Evolutionary conservation across 306 rosid genomes (phyloP).

Genomic region (Ziziphus jujuba): DNA sequence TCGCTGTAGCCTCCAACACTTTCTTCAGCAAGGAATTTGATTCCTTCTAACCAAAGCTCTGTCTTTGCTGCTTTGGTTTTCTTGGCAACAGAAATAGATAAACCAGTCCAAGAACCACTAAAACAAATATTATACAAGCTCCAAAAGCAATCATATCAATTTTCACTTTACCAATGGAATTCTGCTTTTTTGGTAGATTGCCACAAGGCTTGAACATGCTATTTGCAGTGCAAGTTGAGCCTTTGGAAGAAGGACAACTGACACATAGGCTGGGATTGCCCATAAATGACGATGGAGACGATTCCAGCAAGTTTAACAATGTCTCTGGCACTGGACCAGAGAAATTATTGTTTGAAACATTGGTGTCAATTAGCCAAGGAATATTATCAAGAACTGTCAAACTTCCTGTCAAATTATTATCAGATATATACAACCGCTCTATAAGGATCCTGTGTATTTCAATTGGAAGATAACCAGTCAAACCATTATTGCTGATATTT

Average conservation of each 20-base stretch:
- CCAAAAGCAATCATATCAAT: constrained; percentile 61
- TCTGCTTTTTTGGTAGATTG: constrained; percentile 26
- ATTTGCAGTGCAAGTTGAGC: constrained; percentile 33
- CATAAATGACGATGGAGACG: constrained; percentile 41
- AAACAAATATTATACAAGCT: constrained; percentile 36
- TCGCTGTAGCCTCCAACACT: constrained; percentile 63
- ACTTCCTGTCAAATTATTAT: constrained; percentile 72
- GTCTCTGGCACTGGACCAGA: constrained; percentile 53
- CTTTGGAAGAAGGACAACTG: constrained; percentile 35
- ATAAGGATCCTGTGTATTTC: constrained; percentile 42
- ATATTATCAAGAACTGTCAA: constrained; percentile 44
- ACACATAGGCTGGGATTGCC: constrained; percentile 68
- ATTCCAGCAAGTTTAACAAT: constrained; percentile 44
- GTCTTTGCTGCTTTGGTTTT: constrained; percentile 36
- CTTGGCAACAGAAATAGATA: constrained; percentile 24
- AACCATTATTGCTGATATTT: constrained; percentile 73
- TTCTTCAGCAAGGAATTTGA: constrained; percentile 42
- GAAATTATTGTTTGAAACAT: constrained; percentile 69
- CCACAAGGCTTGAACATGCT: constrained; percentile 48
- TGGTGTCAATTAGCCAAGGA: constrained; percentile 38
- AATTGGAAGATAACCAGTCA: constrained; percentile 39
- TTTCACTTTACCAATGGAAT: constrained; percentile 37
- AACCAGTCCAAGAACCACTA: constrained; percentile 41
- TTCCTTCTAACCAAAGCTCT: constrained; percentile 21
- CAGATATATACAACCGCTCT: constrained; percentile 56